These are phyloP conservation scores for Aspergillus sp. DNA, from an alignment of 2,329 filamentous ascomycete species.

Conservation along the genomic window DNA sequence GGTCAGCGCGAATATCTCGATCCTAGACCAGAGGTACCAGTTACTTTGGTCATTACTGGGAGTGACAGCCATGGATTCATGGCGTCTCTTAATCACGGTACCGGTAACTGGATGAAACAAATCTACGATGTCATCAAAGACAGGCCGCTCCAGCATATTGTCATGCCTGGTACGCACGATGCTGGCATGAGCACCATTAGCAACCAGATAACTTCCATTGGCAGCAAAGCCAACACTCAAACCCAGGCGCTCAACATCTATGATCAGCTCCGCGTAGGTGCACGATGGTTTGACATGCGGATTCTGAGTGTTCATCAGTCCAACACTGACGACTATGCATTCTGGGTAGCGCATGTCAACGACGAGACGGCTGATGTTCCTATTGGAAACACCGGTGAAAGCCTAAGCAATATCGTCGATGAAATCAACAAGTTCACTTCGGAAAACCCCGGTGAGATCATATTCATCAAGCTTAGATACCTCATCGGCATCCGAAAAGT, in stretches of 20 bases:
- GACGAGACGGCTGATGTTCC: conserved; percentile 9
- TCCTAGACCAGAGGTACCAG: conserved; percentile 4
- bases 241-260: conserved; percentile 11
- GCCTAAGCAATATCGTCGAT: not conserved
- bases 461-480: conserved; percentile 9
- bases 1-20: conserved; percentile 10
- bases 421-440: conserved; percentile 10
- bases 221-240: conserved; percentile 8
- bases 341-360: conserved; percentile 11
- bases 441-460: conserved; percentile 8
- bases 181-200: conserved; percentile 14
- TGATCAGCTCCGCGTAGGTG: conserved; percentile 8
- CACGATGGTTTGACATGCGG: conserved; percentile 10
- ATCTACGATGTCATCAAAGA: conserved; percentile 10
- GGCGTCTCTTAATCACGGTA: conserved; percentile 7
- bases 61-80: conserved; percentile 6
- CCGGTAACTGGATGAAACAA: conserved; percentile 7
- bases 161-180: conserved; percentile 12
- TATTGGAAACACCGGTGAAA: conserved; percentile 10
- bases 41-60: conserved; percentile 10
- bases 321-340: not conserved
- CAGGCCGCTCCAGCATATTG: conserved; percentile 6
- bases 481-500: conserved; percentile 8
- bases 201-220: conserved; percentile 5
- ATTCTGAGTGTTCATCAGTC: conserved; percentile 9